phyloP scores from a whole-genome alignment of 169 alveolate genomes.

The Eimeria brunetti region DNA sequence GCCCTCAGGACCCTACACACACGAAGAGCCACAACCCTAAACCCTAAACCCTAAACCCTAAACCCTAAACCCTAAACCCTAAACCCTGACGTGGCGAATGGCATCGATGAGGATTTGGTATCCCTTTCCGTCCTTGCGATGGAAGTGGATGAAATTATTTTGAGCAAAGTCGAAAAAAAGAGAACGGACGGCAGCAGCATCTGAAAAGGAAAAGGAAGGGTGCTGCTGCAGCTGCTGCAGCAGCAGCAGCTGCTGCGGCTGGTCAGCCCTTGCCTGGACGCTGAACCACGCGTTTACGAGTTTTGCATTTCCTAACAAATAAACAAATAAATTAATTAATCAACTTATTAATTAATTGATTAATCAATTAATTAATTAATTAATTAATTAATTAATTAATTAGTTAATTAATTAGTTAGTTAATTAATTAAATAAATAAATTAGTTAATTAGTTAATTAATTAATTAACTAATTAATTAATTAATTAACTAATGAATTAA shows the following conservation, averaged over 20 bases:
- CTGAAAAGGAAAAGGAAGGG: conserved; percentile 55
- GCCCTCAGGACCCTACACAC: neutral
- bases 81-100: conserved; percentile 58
- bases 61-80: conserved; percentile 38
- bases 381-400: no score
- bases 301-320: neutral
- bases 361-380: no score
- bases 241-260: conserved; percentile 49
- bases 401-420: no score
- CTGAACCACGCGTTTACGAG: conserved; percentile 61
- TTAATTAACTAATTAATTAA: no score
- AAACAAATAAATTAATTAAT: no score
- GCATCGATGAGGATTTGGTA: conserved; percentile 72
- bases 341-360: no score
- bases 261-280: conserved; percentile 77
- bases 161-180: conserved; percentile 29
- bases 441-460: no score
- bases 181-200: conserved; percentile 73
- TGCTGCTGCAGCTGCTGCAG: conserved; percentile 72
- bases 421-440: no score
- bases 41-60: neutral
- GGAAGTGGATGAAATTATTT: conserved; percentile 44
- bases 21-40: neutral
- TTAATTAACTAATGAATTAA: no score
- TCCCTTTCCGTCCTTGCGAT: conserved; percentile 72